Evolutionary conservation across 192 early-diverging fungal genomes (phyloP), one percentile per base, ranked within the genome.

Genomic region (Rhizophagus prolifer): DNA sequence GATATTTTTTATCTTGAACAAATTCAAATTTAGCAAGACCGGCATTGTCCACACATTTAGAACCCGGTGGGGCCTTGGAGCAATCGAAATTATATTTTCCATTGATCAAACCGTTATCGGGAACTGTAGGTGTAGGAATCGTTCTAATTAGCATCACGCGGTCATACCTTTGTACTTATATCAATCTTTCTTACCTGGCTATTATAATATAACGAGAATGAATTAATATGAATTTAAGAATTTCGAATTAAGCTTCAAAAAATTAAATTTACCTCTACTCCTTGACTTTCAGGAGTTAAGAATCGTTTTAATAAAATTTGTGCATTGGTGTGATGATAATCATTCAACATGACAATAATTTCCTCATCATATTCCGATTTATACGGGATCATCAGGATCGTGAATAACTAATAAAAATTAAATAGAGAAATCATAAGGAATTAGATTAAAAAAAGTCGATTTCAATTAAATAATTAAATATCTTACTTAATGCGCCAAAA

Each of bases 91-190:
- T 79, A 47, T 74, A 23, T 61, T 81, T 81, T 59, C 88, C 88
- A 64, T 89, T 89, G 74, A 89, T 85, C 9, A 89, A 78, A 34
- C 85, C 82, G 69, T 80, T 89, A 68, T 87, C 84, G 4, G 88
- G 84, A 46, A 80, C 74, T 60, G 79, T 79, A 74, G 59, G 59
- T 74, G 72, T 63, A 74, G 60, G 72, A 74, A 74, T 74, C 72
- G 58, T 74, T 74, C 72, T 74, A 60, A 63, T 74, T 74, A 74
- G 58, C 59, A 74, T 74, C 58, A 74, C 72, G 72, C 36, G 59
- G 31, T 63, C 58, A 41, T 60, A 74, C 72, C 58, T 63, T 74
- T 74, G 72, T 74, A 74, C 72, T 63, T 61, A 41, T 74, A 62
- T 74, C 59, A 74, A 61, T 62, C 59, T 74, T 74, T 74, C 72